A percentile compares a stretch with the other conserved stretches of the same genome.
These are phyloP conservation scores for Kalmusia sp. DNA, from an alignment of 2,329 filamentous ascomycete species.

Conservation along the genomic window DNA sequence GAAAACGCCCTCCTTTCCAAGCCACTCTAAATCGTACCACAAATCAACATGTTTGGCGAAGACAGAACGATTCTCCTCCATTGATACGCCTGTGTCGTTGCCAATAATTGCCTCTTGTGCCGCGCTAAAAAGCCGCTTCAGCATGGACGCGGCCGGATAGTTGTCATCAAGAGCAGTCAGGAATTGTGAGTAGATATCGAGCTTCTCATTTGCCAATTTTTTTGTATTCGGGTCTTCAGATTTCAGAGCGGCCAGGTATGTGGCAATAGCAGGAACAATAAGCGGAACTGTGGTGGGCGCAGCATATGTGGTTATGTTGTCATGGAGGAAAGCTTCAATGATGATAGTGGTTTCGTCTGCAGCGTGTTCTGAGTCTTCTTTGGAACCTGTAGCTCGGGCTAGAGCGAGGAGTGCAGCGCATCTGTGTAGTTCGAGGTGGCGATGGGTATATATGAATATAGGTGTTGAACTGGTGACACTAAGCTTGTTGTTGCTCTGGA, in stretches of 20 bases:
- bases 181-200: constrained; percentile 11
- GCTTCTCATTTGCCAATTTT: background rate
- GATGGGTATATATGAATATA: constrained; percentile 6
- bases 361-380: constrained; percentile 2
- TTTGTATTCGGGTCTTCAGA: background rate
- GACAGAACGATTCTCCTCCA: too few relatives aligned
- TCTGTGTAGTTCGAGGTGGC: constrained; percentile 15
- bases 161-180: constrained; percentile 14
- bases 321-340: constrained; percentile 1
- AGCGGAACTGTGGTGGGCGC: constrained; percentile 14
- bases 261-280: constrained; percentile 16
- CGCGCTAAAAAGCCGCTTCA: constrained; percentile 10
- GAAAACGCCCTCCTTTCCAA: too few relatives aligned
- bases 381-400: background rate
- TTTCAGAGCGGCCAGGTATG: constrained; percentile 7
- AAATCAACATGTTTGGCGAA: too few relatives aligned
- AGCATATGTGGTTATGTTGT: background rate
- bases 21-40: too few relatives aligned
- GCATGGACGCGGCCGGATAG: constrained; percentile 15
- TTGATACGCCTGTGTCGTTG: background rate
- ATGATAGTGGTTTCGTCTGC: constrained; percentile 8
- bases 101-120: constrained; percentile 1
- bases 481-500: too few relatives aligned
- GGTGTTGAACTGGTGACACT: background rate
- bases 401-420: constrained; percentile 12